Percentiles rank a stretch among this genome's conserved stretches.
These are phyloP conservation scores for Pittosporum tobira DNA, from an alignment of 129 eudicot species.

Conservation along the genomic window DNA sequence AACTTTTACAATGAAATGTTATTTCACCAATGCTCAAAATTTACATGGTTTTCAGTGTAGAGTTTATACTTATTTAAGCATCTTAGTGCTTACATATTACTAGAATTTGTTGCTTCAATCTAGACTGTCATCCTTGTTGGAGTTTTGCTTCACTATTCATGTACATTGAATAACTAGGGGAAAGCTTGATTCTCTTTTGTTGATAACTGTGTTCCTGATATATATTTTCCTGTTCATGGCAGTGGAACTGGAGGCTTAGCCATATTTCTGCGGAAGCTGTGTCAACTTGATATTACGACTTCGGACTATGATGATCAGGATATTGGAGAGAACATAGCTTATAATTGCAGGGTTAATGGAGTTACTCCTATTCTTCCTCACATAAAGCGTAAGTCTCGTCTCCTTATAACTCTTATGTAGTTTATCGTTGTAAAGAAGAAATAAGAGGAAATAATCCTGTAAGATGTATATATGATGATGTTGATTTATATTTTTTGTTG, in stretches of 20 bases:
- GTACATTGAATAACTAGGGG: neutral
- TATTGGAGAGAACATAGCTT: constrained; percentile 86
- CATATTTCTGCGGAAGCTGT: constrained; percentile 53
- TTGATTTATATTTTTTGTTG: neutral
- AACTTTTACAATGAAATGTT: neutral
- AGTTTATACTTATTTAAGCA: neutral
- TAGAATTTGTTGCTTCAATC: neutral
- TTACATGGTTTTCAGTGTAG: neutral
- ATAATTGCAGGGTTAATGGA: constrained; percentile 77
- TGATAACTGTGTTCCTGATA: constrained; percentile 15
- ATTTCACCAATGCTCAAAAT: neutral
- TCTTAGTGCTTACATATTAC: neutral
- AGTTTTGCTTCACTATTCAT: neutral
- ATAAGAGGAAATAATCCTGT: neutral
- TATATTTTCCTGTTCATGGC: constrained; percentile 18
- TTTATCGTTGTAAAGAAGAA: neutral
- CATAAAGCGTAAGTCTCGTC: constrained; percentile 54
- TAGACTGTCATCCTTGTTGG: neutral
- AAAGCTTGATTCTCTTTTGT: neutral
- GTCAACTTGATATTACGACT: constrained; percentile 74
- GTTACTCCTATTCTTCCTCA: constrained; percentile 77
- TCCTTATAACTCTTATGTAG: neutral
- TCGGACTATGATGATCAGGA: constrained; percentile 92
- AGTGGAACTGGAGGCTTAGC: constrained; percentile 99
- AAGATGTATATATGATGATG: neutral